Evolutionary conservation across 2,329 filamentous ascomycete genomes (phyloP).

Genomic region (Pyricularia pennisetigena): DNA sequence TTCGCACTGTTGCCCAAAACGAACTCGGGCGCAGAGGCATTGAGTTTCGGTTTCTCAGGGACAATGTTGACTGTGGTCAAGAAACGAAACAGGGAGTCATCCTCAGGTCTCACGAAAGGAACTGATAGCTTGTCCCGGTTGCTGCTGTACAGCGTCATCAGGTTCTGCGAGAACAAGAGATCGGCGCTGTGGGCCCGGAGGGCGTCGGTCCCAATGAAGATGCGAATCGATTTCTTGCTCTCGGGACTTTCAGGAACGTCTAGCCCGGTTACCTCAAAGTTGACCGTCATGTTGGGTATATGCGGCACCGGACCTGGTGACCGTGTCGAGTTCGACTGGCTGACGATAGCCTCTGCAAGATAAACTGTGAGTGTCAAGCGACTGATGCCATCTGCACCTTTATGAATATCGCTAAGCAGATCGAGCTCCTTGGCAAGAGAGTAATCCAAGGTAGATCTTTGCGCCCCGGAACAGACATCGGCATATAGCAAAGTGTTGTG

Average conservation of each 20-base stretch:
- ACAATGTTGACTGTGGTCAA: slow-evolving; percentile 54
- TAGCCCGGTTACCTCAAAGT: slow-evolving; percentile 62
- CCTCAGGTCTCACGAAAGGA: slow-evolving; percentile 85
- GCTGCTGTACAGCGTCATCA: slow-evolving; percentile 77
- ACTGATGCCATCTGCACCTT: slow-evolving; percentile 53
- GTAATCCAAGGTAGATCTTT: slow-evolving; percentile 72
- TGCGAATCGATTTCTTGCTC: slow-evolving; percentile 59
- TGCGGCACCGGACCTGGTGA: slow-evolving; percentile 64
- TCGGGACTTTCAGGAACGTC: slow-evolving; percentile 39
- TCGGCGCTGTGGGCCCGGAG: slow-evolving; percentile 82
- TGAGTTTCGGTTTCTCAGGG: slow-evolving; percentile 48
- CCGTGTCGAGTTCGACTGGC: slow-evolving; percentile 63
- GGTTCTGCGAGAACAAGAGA: slow-evolving; percentile 84
- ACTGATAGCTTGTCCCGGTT: slow-evolving; percentile 81
- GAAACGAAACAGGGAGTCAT: slow-evolving; percentile 70
- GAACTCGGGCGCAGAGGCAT: slow-evolving; percentile 38
- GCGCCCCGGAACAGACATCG: slow-evolving; percentile 84
- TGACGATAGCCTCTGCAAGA: slow-evolving; percentile 80
- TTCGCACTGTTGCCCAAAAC: slow-evolving; percentile 19
- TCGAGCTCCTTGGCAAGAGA: slow-evolving; percentile 67
- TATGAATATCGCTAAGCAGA: slow-evolving; percentile 54
- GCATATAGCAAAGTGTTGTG: slow-evolving; percentile 85
- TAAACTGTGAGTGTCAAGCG: slow-evolving; percentile 75
- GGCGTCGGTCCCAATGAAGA: slow-evolving; percentile 84
- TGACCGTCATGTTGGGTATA: slow-evolving; percentile 70